These are phyloP conservation scores for Lecanicillium sp. DNA, from an alignment of 2,329 filamentous ascomycete genomes.

Conservation along the genomic window DNA sequence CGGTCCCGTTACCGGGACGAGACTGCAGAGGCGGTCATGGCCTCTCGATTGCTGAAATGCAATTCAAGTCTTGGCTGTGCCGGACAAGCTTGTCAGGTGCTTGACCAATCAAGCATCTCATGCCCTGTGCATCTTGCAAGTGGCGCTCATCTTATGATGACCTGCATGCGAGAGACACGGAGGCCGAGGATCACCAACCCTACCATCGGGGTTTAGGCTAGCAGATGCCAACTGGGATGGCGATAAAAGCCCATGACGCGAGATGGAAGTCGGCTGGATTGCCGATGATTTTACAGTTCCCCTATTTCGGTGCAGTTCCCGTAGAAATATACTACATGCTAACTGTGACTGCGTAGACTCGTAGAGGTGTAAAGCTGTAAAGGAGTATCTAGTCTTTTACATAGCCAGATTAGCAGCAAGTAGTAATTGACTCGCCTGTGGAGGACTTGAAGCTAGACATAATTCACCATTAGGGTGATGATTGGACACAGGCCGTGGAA, in stretches of 20 bases:
- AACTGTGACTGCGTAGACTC: constrained; percentile 8
- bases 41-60: constrained; percentile 1
- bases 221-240: constrained; percentile 16
- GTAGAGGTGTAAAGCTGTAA: neutral
- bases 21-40: neutral
- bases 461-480: neutral
- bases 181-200: constrained; percentile 3
- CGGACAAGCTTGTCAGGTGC: too few relatives aligned
- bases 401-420: constrained; percentile 2
- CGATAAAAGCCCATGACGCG: constrained; percentile 16
- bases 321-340: constrained; percentile 14
- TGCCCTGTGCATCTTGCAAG: neutral
- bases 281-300: constrained; percentile 14
- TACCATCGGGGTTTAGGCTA: constrained; percentile 12
- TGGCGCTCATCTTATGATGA: neutral
- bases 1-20: neutral
- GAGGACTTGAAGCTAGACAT: neutral
- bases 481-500: neutral
- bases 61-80: neutral
- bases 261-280: constrained; percentile 15
- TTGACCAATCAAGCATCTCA: neutral
- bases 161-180: neutral
- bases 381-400: neutral
- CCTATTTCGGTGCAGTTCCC: constrained; percentile 7
- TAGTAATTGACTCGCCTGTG: constrained; percentile 9